Base-by-base conservation (phyloP, 768 basidiomycete species). In the Lactifluus piperatus region DNA sequence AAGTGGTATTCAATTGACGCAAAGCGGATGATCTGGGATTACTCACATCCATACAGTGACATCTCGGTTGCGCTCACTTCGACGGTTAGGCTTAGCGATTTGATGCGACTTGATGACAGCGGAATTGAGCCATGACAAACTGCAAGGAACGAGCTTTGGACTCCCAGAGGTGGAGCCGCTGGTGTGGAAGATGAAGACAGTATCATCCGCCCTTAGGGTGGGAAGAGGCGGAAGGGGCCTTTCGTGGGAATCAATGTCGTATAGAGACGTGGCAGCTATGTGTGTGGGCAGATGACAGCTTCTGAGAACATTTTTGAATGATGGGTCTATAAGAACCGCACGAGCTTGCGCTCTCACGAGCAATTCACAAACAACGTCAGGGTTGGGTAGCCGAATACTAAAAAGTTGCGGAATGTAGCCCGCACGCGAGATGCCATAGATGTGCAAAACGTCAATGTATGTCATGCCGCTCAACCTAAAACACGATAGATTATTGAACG, bases 101-200 rank as follows among this genome's bases (percentile, higher is more conserved):
- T 77, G 75, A 58, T 73, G 68, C 39, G 85, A 81, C 70, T 91
- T 91, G n/a, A 75, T 65, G 52, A 83, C 71, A 2, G 79, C 80
- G n/a, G 78, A 71, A 60, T 80, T 71, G 29, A 91, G 62, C 88
- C 88, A 90, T 29, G 72, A 77, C 64, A 81, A 82, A 65, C 73
- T 85, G 71, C 84, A 84, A 16, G 81, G 86, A 0, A 91, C 84
- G 27, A 90, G 81, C 67, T 88, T 90, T 0, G 88, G 88, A 66
- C 81, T 85, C 50, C 87, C 88, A n/a, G 86, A 89, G 7, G 88
- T 90, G 39, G 87, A 89, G 16, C 88, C 88, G 58, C 83, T 85
- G 10, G 88, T 89, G 69, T 88, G 88, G 76, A 88, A 90, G 54
- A 88, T 74, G 74, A 89, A 82, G 47, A 78, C 77, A 27, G 74